These are phyloP conservation scores for Exophiala mesophila DNA, from an alignment of 2,329 filamentous ascomycete species.

Conservation along the genomic window DNA sequence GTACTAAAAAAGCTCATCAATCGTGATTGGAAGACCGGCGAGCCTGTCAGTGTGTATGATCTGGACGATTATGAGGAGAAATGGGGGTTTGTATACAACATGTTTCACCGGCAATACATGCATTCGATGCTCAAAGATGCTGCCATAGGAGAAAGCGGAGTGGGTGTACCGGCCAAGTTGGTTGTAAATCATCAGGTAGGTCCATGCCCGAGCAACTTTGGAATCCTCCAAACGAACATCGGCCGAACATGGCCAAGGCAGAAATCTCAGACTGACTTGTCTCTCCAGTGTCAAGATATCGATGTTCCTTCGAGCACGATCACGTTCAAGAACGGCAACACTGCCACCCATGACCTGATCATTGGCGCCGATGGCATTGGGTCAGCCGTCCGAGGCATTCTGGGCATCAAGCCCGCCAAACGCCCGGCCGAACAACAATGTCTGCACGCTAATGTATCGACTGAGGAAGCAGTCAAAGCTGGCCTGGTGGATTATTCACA, in stretches of 20 bases:
- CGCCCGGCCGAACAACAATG: slow-evolving; percentile 58
- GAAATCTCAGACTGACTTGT: neutral
- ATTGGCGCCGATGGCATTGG: slow-evolving; percentile 65
- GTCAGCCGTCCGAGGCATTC: slow-evolving; percentile 56
- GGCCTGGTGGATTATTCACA: slow-evolving; percentile 60
- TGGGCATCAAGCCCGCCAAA: slow-evolving; percentile 60
- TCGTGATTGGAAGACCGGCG: slow-evolving; percentile 64
- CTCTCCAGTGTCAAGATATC: slow-evolving; percentile 44
- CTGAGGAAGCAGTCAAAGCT: slow-evolving; percentile 54
- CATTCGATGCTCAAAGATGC: slow-evolving; percentile 61
- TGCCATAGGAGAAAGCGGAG: slow-evolving; percentile 50
- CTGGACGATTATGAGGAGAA: slow-evolving; percentile 60
- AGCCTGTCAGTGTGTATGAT: slow-evolving; percentile 60
- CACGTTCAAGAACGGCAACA: slow-evolving; percentile 50
- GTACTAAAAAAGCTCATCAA: slow-evolving; percentile 63
- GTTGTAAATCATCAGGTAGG: slow-evolving; percentile 53
- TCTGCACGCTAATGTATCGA: slow-evolving; percentile 60
- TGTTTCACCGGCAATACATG: slow-evolving; percentile 67
- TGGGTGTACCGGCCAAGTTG: slow-evolving; percentile 51
- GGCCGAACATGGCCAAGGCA: no score
- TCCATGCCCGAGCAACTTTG: no score
- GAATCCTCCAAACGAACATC: slow-evolving; percentile 3
- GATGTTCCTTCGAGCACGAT: slow-evolving; percentile 49
- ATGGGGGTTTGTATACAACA: slow-evolving; percentile 64
- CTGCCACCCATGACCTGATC: slow-evolving; percentile 54